Conservation (phyloP, 768 basidiomycete genomes). For the Collybia nuda region DNA sequence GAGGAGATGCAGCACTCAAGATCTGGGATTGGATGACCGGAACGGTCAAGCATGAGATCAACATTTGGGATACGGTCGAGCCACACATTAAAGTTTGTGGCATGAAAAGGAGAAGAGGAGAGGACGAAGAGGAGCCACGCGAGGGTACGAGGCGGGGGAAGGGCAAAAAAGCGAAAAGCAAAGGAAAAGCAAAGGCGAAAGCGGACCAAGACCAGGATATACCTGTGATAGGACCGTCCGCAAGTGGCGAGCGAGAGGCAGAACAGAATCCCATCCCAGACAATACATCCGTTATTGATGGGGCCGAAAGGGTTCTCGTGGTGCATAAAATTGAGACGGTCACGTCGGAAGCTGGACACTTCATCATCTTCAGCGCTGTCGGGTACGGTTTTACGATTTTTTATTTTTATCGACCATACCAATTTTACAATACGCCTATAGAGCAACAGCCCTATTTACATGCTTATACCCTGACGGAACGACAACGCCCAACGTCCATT, state of each 20-base stretch:
- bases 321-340: constrained; percentile 56
- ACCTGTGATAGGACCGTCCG: too few relatives aligned
- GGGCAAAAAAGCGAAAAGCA: constrained; percentile 15
- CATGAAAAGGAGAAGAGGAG: constrained; percentile 33
- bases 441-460: constrained; percentile 69
- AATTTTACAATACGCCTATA: constrained; percentile 23
- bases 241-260: not conserved
- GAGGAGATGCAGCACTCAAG: constrained; percentile 78
- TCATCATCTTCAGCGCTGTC: constrained; percentile 66
- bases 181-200: constrained; percentile 20
- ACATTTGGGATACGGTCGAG: constrained; percentile 45
- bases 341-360: constrained; percentile 28
- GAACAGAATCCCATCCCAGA: constrained; percentile 10
- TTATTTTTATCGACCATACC: not conserved
- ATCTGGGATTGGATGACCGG: constrained; percentile 84
- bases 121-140: constrained; percentile 27
- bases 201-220: too few relatives aligned
- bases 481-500: constrained; percentile 9
- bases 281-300: constrained; percentile 9
- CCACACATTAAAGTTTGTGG: constrained; percentile 46
- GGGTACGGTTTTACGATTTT: constrained; percentile 50
- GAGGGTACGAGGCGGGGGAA: constrained; percentile 4
- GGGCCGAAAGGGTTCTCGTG: constrained; percentile 47
- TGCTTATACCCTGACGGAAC: constrained; percentile 25
- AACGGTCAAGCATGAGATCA: constrained; percentile 46